Conservation (phyloP, 2,329 filamentous ascomycete species). For the Cladosporium sp. region DNA sequence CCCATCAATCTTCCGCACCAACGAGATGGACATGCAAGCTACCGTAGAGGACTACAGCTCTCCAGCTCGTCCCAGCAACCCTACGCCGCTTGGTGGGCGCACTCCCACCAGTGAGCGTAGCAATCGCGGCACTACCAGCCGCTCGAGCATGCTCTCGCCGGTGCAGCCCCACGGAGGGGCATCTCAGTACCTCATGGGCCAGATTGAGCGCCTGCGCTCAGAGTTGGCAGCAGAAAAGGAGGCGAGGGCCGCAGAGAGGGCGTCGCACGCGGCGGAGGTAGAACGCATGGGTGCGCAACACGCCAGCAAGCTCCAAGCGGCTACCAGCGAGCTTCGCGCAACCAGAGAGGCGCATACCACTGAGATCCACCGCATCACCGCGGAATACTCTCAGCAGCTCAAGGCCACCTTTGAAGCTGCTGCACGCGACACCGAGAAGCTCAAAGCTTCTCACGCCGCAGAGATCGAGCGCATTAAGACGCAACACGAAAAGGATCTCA, state of each 20-base stretch:
- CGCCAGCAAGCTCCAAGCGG: slow-evolving; percentile 2
- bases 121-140: not conserved
- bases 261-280: slow-evolving; percentile 13
- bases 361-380: slow-evolving; percentile 5
- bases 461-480: slow-evolving; percentile 16
- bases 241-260: slow-evolving; percentile 3
- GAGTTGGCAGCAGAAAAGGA: slow-evolving; percentile 15
- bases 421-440: slow-evolving; percentile 1
- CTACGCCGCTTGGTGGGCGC: not conserved
- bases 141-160: slow-evolving; percentile 1
- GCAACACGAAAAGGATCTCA: slow-evolving; percentile 16
- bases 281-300: slow-evolving; percentile 6
- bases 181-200: slow-evolving; percentile 1
- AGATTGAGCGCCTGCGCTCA: slow-evolving; percentile 19
- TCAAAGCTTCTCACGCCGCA: slow-evolving; percentile 16
- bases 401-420: slow-evolving; percentile 6
- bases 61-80: slow-evolving; percentile 7
- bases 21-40: not conserved
- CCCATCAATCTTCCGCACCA: slow-evolving; percentile 1
- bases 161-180: slow-evolving; percentile 3
- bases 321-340: slow-evolving; percentile 15
- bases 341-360: slow-evolving; percentile 8
- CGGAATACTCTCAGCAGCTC: slow-evolving; percentile 9
- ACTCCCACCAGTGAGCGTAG: slow-evolving; percentile 8
- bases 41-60: slow-evolving; percentile 11